Evolutionary conservation across 768 basidiomycete species (phyloP), one percentile per base, ranked within the genome.

Genomic region (Lactarius pseudohatsudake): DNA sequence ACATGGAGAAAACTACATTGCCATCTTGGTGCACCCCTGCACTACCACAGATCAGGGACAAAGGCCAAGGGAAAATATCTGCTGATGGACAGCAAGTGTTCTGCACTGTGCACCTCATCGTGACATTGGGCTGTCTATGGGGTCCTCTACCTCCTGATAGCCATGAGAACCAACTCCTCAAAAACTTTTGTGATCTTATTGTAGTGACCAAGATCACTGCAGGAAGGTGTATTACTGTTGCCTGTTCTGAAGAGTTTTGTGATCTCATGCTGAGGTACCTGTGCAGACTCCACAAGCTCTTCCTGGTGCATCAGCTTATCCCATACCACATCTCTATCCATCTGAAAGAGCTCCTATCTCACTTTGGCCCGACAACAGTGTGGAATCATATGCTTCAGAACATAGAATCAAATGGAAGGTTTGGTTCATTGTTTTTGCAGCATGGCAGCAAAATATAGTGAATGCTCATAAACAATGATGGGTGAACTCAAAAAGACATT

Each of bases 271-370:
- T 60, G 0, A 41, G 22, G 3, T 82, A 83, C 66, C 73, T 82
- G 2, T 30, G 38, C 0, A 70, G 67, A 1, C 30, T 81, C 3
- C 59, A 68, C 0, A 54, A 67, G 0, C 72, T 82, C 0, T 83
- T 73, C 65, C 45, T 5, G 3, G 10, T 0, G n/a, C n/a, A 10
- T 11, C 45, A 4, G 6, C 20, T 47, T 3, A n/a, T 47, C 45
- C 76, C 74, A 0, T 71, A 72, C 10, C 82, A 82, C 65, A 59
- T 79, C 64, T 2, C 78, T 0, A 69, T 84, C 20, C 81, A 83
- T 69, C 67, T 81, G 28, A 67, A 68, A 0, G 64, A 74, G 3
- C 71, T 73, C 20, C 64, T 83, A 3, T 62, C 62, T 1, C 62
- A 69, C 1, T 79, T 78, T 64, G 79, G 80, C 1, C 79, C 79